Evolutionary conservation across 306 rosid genomes (phyloP).

Genomic region (Castanea sativa): DNA sequence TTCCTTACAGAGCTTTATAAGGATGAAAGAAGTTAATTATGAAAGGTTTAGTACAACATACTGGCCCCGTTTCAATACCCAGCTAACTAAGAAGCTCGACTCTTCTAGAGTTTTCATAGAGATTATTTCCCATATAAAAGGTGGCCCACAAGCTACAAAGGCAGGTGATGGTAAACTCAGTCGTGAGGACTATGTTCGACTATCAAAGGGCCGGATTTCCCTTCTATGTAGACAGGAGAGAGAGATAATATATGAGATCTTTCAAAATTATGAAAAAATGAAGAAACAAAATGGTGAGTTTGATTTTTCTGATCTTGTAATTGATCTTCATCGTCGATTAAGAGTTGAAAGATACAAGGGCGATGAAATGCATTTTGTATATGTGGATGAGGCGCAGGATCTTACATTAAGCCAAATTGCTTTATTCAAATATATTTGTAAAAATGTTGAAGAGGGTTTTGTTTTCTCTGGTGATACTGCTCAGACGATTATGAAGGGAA

Average conservation of each 20-base stretch:
- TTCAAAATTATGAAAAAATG: constrained; percentile 57
- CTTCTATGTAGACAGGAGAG: constrained; percentile 42
- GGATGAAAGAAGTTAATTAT: constrained; percentile 62
- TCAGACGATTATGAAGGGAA: constrained; percentile 73
- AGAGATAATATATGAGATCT: constrained; percentile 53
- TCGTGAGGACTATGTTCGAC: constrained; percentile 41
- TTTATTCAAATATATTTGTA: constrained; percentile 62
- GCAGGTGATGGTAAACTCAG: constrained; percentile 41
- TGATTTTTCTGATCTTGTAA: constrained; percentile 76
- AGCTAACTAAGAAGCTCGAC: constrained; percentile 52
- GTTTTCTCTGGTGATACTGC: constrained; percentile 87
- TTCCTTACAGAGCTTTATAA: constrained; percentile 47
- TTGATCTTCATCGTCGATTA: constrained; percentile 55
- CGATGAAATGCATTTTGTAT: constrained; percentile 56
- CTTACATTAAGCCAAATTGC: constrained; percentile 77
- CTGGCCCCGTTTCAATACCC: constrained; percentile 69
- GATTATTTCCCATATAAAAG: constrained; percentile 74
- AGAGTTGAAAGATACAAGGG: constrained; percentile 40
- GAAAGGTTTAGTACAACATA: constrained; percentile 58
- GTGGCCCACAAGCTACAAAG: constrained; percentile 39
- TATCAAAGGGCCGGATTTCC: constrained; percentile 46
- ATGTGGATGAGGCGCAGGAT: constrained; percentile 85
- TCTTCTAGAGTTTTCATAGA: constrained; percentile 60
- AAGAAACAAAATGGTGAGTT: constrained; percentile 62
- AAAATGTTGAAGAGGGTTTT: constrained; percentile 76